Conservation (phyloP, 805 yeast genomes). For the Cyberlindnera bimundalis region DNA sequence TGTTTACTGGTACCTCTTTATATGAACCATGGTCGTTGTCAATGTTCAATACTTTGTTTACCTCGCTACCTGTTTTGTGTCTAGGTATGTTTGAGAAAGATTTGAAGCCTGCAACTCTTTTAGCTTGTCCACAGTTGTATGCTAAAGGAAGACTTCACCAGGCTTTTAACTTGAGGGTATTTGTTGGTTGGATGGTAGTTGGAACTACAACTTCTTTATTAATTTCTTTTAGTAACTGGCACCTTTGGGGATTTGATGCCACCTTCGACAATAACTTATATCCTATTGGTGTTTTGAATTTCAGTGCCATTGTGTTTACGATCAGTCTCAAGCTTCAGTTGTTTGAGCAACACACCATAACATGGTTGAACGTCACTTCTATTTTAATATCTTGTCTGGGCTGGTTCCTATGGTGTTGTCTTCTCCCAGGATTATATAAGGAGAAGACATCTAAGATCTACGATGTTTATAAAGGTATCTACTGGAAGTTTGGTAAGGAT, state of each 20-base stretch:
- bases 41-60: slow-evolving; percentile 94
- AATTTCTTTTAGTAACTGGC: slow-evolving; percentile 62
- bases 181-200: slow-evolving; percentile 72
- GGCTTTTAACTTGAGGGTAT: slow-evolving; percentile 68
- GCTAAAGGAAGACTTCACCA: slow-evolving; percentile 68
- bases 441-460: slow-evolving; percentile 53
- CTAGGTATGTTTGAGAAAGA: slow-evolving; percentile 96
- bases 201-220: slow-evolving; percentile 73
- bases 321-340: slow-evolving; percentile 78
- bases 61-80: slow-evolving; percentile 86
- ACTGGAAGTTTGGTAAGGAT: slow-evolving; percentile 72
- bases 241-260: slow-evolving; percentile 69
- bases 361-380: slow-evolving; percentile 64
- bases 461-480: slow-evolving; percentile 68
- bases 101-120: slow-evolving; percentile 76
- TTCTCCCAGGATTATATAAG: slow-evolving; percentile 68
- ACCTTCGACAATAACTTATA: slow-evolving; percentile 71
- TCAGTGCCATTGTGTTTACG: slow-evolving; percentile 65
- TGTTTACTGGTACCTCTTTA: slow-evolving; percentile 89
- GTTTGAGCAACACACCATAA: slow-evolving; percentile 74
- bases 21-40: slow-evolving; percentile 96
- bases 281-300: slow-evolving; percentile 76
- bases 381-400: slow-evolving; percentile 74
- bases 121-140: slow-evolving; percentile 91
- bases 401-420: slow-evolving; percentile 78